phyloP scores from a whole-genome alignment of 1,139 yeast genomes.

The Yamadazyma atmosphaerica region DNA sequence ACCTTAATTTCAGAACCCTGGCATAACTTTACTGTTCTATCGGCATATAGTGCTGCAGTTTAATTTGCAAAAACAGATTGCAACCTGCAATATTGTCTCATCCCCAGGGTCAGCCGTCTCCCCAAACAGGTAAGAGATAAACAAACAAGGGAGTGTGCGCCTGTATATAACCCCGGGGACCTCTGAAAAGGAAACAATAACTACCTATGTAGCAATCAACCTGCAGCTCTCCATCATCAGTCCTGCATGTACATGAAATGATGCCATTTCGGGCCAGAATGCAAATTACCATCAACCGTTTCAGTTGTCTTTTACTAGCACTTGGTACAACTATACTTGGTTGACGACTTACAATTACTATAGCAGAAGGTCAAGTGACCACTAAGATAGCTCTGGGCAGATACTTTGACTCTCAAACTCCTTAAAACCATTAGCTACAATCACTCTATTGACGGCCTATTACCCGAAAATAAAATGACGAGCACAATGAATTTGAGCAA shows the following conservation, averaged over 20 bases:
- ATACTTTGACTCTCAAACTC: no score
- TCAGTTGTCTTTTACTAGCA: background rate
- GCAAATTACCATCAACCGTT: background rate
- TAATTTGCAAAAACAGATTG: no score
- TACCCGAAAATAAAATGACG: no score
- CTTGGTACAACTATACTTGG: no score
- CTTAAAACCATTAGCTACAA: no score
- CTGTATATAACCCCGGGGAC: background rate
- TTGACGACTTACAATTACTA: no score
- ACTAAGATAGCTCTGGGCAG: no score
- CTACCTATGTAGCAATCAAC: background rate
- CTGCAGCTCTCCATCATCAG: constrained; percentile 1
- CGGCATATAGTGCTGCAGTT: no score
- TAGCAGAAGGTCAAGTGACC: no score
- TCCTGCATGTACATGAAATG: background rate
- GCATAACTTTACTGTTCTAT: no score
- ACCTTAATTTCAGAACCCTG: background rate
- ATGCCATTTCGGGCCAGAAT: background rate
- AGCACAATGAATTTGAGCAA: no score
- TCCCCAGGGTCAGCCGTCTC: background rate
- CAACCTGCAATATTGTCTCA: background rate
- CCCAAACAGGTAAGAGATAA: background rate
- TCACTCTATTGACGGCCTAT: no score
- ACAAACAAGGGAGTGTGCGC: background rate
- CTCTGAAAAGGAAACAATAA: background rate